Base-by-base conservation (phyloP, 306 rosid genomes). In the Parietaria judaica region DNA sequence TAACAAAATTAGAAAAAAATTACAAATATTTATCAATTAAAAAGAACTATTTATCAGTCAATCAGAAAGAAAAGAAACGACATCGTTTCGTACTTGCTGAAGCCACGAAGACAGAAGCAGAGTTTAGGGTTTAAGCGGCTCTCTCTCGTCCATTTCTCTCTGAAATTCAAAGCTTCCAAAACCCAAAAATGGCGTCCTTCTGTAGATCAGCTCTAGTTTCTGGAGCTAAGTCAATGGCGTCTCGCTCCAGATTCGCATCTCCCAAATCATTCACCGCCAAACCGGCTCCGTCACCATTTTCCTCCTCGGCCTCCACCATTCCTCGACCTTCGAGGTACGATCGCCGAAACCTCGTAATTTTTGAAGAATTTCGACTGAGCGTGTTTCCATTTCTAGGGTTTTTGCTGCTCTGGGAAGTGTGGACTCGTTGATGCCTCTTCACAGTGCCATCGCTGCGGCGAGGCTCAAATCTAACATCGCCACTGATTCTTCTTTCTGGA, bases 381-480 rank as follows among this genome's bases (percentile, higher is more conserved):
- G 14, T 57, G 23, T 38, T 7, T 36, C 13, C 14, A 49, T 49
- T 55, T 3, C 44, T 58, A 92, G 96, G 81, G 70, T 86, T 38
- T 50, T 80, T 65, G 70, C 95, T 53, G 78, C 70, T 36, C 67
- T 84, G 75, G 95, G 84, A 78, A 74, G 84, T 57, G 66, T 72
- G 67, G 94, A 84, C 17, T 85, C 98, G 14, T 66, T 84, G 86
- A 77, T 84, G 86, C 98, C 96, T 15, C 95, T 88, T 59, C 98
- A 88, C 51, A 88, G 83, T 14, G 85, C 88, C 36, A 74, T 88
- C 49, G 98, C 98, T 50, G 71, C 84, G 44, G 96, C 96, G 60
- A 79, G 98, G 65, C 89, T 92, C 59, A 88, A 77, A 59, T 88
- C 98, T 66, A 80, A 69, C 66, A 88, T 88, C 37, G 95, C 97